These are phyloP conservation scores for Hanseniaspora meyeri DNA, from an alignment of 805 yeast species.

Conservation along the genomic window DNA sequence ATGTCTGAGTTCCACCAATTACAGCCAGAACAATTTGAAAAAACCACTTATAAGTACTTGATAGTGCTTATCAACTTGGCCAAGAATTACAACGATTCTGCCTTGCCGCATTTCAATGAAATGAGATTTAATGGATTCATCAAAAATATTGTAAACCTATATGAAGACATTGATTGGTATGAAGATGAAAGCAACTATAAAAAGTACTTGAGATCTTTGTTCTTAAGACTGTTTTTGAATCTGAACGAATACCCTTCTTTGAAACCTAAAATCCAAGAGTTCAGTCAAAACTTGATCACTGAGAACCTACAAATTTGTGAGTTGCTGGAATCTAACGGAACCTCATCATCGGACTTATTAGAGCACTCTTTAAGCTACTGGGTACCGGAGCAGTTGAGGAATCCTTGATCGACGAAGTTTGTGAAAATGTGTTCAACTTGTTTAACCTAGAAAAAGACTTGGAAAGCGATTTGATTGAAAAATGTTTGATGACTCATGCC, in stretches of 20 bases:
- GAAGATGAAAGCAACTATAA: conserved; percentile 3
- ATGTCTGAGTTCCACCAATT: conserved; percentile 10
- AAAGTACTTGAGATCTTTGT: conserved; percentile 1
- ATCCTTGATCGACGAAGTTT: background rate
- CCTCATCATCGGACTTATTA: background rate
- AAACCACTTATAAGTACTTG: background rate
- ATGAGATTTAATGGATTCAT: conserved; percentile 8
- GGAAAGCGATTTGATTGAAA: background rate
- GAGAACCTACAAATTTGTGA: conserved; percentile 10
- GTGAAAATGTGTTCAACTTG: conserved; percentile 1
- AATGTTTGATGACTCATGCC: background rate
- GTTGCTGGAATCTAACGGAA: background rate
- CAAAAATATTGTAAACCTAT: background rate
- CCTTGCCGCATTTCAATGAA: background rate
- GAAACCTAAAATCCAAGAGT: background rate
- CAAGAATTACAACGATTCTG: background rate
- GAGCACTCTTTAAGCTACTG: background rate
- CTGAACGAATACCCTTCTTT: background rate
- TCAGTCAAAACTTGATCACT: conserved; percentile 1
- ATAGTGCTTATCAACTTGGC: background rate
- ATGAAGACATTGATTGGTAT: conserved; percentile 11
- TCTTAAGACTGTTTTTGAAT: background rate
- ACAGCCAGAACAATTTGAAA: background rate
- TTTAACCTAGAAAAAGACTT: background rate
- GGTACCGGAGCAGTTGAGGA: background rate